phyloP scores from a whole-genome alignment of 106 monocot genomes.

The Acorus gramineus region DNA sequence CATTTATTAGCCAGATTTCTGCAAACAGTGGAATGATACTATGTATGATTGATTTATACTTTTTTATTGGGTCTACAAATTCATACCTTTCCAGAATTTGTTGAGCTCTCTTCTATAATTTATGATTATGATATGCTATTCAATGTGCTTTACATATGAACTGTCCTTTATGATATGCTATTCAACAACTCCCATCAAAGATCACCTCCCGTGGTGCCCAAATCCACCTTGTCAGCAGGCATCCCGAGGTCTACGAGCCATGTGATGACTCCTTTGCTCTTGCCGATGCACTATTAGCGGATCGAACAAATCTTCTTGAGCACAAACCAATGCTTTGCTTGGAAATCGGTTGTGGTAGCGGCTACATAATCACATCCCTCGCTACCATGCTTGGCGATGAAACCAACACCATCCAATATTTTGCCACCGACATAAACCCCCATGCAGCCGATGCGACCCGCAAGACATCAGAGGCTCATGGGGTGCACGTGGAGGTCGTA shows the following conservation, averaged over 20 bases:
- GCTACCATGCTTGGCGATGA: conserved; percentile 64
- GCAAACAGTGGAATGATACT: too few species aligned
- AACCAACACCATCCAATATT: conserved; percentile 36
- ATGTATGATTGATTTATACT: too few species aligned
- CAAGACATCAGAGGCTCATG: conserved; percentile 64
- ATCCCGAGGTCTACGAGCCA: conserved; percentile 89
- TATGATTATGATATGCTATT: too few species aligned
- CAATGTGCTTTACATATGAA: too few species aligned
- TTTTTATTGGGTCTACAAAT: too few species aligned
- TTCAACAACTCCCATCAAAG: not conserved
- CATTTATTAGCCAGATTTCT: too few species aligned
- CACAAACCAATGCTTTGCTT: conserved; percentile 60
- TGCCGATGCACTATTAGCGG: conserved; percentile 86
- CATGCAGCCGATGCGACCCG: conserved; percentile 60
- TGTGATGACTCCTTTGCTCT: conserved; percentile 95
- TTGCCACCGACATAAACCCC: conserved; percentile 78
- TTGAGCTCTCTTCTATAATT: too few species aligned
- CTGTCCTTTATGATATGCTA: too few species aligned
- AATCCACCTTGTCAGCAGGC: conserved; percentile 54
- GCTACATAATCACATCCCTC: conserved; percentile 86
- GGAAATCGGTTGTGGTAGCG: conserved; percentile 82
- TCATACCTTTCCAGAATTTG: too few species aligned
- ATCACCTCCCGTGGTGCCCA: conserved; percentile 43
- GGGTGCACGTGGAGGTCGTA: conserved; percentile 63
- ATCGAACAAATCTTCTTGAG: conserved; percentile 42